Evolutionary conservation across 257 asterid species (phyloP), one percentile per base, ranked within the genome.

Genomic region (Leptodermis oblonga): DNA sequence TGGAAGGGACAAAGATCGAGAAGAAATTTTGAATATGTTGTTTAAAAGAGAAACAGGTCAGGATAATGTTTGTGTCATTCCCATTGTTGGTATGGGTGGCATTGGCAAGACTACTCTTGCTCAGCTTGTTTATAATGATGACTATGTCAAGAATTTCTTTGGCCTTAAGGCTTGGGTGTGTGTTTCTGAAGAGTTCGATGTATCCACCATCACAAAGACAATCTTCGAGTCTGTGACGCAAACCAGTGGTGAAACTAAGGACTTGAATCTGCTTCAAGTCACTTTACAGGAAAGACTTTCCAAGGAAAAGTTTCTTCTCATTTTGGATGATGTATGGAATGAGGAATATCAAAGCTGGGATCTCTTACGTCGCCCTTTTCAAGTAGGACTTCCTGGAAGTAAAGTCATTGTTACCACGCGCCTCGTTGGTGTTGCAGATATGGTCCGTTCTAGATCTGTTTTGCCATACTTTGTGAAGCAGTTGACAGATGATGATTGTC

Each of bases 1-100:
- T 54, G 96, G 93, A 39, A 79, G 93, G 69, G 86, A 82, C 30
- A 81, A 75, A 33, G 96, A 88, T 52, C 83, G 63, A 72, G 86
- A 80, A 12, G 74, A 79, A 2, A 78, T 88, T 58, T 61, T 69
- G 20, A 73, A 74, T 9, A 78, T 79, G 85, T 61, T 84, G 85
- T 76, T 82, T 14, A 53, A 63, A 36, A 68, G 70, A 42, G 83
- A 79, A 68, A 65, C 20, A 4, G 22, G 70, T 74, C 59, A 31
- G 9, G 78, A 76, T 8, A 73, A 65, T 49, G 75, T 80, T 58
- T 68, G 86, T n/a, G 83, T 81, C 51, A 72, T 86, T 79, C 90
- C 92, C 48, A 86, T 86, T 62, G 83, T 86, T 78, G 96, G 92
- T 67, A 84, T 86, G 90, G 88, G 86, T 37, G 76, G 72, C 18